Evolutionary conservation across 768 basidiomycete species (phyloP), one percentile per base, ranked within the genome.

Genomic region (Russula griseocarnosa): DNA sequence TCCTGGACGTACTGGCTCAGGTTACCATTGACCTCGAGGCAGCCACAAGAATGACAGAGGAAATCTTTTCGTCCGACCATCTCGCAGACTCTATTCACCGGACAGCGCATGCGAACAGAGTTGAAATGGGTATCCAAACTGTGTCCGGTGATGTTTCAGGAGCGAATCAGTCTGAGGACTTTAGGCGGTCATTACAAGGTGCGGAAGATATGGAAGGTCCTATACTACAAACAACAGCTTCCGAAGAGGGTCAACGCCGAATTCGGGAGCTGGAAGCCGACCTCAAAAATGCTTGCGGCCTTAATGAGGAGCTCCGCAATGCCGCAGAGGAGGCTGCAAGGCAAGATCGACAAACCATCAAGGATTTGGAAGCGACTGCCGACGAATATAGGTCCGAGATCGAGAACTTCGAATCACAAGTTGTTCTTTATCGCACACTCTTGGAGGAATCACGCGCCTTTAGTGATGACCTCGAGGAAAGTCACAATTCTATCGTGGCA

Each of bases 401-500:
- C 34, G 58, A 68, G 30, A 24, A 36, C 44, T 52, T 63, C 36
- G 58, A 63, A 36, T 51, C 67, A 26, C 61, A 61, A 60, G 28
- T 54, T n/a, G 44, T 34, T 38, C 58, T 67, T 56, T 34, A 67
- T 34, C 52, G 28, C 24, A 36, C 58, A 8, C 66, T 68, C 32
- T 44, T 67, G 6, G 67, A 59, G 24, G 67, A 63, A 30, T 60
- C 67, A 8, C 67, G 62, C 24, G 18, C 58, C 24, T 62, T 63
- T 28, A 68, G 18, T 36, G 57, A 67, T 47, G 49, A 58, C 36
- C 60, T 69, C 47, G 68, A 69, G 34, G 68, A 61, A 30, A 62
- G 49, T 30, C 55, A 67, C 56, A 47, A 24, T 18, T 42, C 46
- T 22, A 46, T 69, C 34, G 49, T 60, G 36, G 44, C 53, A 5